Percentiles rank a stretch among this genome's conserved stretches.
Conservation (phyloP, 495 filamentous ascomycete species). For the Penicillium pulvis region DNA sequence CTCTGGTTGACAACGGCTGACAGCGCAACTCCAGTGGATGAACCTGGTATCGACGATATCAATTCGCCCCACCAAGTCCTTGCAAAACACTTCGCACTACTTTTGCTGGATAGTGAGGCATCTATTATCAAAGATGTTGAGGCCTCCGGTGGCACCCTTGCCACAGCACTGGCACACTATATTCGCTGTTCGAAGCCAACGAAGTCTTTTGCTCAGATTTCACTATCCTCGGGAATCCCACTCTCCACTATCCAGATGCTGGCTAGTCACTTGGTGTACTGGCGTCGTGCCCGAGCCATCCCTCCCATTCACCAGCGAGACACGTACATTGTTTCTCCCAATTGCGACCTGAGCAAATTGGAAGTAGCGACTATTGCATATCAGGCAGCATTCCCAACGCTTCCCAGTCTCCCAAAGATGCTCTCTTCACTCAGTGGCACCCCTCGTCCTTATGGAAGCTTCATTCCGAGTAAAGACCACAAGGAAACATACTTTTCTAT, state of each 20-base stretch:
- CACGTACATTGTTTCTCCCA: slow-evolving; percentile 91
- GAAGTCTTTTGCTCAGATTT: slow-evolving; percentile 82
- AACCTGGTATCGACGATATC: slow-evolving; percentile 57
- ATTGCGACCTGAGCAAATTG: slow-evolving; percentile 77
- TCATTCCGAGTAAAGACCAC: slow-evolving; percentile 88
- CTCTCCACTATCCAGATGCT: slow-evolving; percentile 79
- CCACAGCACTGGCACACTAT: slow-evolving; percentile 76
- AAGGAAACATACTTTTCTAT: slow-evolving; percentile 85
- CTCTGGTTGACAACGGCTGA: slow-evolving; percentile 86
- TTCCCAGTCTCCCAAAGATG: slow-evolving; percentile 82
- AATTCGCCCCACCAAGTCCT: slow-evolving; percentile 57
- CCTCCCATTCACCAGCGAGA: slow-evolving; percentile 87
- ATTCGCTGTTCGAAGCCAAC: slow-evolving; percentile 81
- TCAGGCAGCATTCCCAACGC: slow-evolving; percentile 72
- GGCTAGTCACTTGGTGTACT: slow-evolving; percentile 90
- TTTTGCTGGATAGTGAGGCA: slow-evolving; percentile 82
- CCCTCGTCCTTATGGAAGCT: slow-evolving; percentile 75
- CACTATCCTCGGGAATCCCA: slow-evolving; percentile 68
- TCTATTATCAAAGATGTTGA: slow-evolving; percentile 83
- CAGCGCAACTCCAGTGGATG: slow-evolving; percentile 65
- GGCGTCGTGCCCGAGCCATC: slow-evolving; percentile 89
- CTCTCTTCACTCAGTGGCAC: slow-evolving; percentile 72
- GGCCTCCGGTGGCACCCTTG: slow-evolving; percentile 68
- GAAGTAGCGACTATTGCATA: slow-evolving; percentile 72
- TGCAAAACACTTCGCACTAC: slow-evolving; percentile 81